Percentiles rank a stretch among this genome's conserved stretches.
Evolutionary conservation across 352 stramenopile genomes (phyloP).

Genomic region (Globisporangium middletonii): DNA sequence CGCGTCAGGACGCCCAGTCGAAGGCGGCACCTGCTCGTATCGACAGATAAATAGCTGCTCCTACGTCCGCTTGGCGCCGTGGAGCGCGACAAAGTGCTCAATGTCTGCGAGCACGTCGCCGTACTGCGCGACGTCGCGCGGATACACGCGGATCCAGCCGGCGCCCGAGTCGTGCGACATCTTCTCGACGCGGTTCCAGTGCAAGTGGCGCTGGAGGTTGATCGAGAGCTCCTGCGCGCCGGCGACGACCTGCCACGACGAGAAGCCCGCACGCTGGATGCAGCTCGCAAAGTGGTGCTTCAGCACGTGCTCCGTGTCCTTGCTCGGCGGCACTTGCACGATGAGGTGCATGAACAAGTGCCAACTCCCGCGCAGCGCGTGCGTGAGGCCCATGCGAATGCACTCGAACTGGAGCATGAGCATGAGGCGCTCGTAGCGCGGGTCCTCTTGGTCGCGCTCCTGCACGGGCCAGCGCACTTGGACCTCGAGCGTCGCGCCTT

Average conservation of each 20-base stretch:
- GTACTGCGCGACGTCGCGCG: conserved; percentile 65
- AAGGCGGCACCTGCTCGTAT: neutral
- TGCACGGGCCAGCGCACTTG: conserved; percentile 85
- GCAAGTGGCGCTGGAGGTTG: conserved; percentile 80
- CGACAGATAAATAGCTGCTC: neutral
- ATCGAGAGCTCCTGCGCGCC: conserved; percentile 85
- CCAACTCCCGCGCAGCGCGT: conserved; percentile 75
- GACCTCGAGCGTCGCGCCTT: conserved; percentile 74
- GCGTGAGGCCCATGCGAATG: conserved; percentile 59
- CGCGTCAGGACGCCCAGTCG: neutral
- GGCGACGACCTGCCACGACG: conserved; percentile 77
- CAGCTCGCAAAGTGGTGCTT: conserved; percentile 65
- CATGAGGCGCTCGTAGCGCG: conserved; percentile 79
- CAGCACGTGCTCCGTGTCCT: conserved; percentile 54
- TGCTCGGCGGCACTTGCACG: conserved; percentile 46
- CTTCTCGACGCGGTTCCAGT: conserved; percentile 86
- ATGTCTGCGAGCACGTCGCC: conserved; percentile 72
- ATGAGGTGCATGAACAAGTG: conserved; percentile 84
- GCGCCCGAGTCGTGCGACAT: conserved; percentile 83
- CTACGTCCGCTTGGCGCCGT: conserved; percentile 18
- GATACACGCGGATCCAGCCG: conserved; percentile 85
- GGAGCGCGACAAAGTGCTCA: conserved; percentile 56
- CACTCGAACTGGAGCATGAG: conserved; percentile 86
- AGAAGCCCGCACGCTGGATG: conserved; percentile 80
- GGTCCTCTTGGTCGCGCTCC: conserved; percentile 83